A percentile compares a stretch with the other conserved stretches of the same genome.
These are phyloP conservation scores for Colletotrichum orbiculare DNA, from an alignment of 2,329 filamentous ascomycete genomes.

Conservation along the genomic window DNA sequence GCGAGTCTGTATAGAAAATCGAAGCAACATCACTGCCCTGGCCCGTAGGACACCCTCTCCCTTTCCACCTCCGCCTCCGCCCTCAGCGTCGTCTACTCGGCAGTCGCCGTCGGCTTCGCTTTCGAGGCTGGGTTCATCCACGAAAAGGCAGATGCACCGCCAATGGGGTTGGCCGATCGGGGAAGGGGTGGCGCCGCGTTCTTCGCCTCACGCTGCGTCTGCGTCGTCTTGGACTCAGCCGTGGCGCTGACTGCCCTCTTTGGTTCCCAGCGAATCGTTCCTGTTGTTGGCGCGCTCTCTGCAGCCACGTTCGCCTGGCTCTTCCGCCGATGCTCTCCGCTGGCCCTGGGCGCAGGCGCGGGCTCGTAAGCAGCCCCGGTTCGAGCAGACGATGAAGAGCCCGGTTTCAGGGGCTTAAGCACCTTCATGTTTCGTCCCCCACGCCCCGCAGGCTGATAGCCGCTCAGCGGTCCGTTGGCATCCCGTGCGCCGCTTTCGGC, in stretches of 20 bases:
- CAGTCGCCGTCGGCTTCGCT: slow-evolving; percentile 50
- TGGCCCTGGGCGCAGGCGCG: slow-evolving; percentile 55
- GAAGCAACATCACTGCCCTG: slow-evolving; percentile 32
- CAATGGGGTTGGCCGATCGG: slow-evolving; percentile 82
- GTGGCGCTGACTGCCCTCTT: slow-evolving; percentile 60
- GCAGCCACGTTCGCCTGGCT: slow-evolving; percentile 61
- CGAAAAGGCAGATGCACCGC: slow-evolving; percentile 91
- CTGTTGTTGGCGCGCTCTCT: slow-evolving; percentile 61
- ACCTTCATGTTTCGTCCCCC: slow-evolving; percentile 85
- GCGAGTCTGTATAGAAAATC: slow-evolving; percentile 27
- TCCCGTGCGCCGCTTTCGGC: slow-evolving; percentile 66
- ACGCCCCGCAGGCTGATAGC: slow-evolving; percentile 76
- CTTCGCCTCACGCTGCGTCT: slow-evolving; percentile 42
- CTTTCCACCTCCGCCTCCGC: slow-evolving; percentile 6
- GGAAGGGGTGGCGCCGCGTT: slow-evolving; percentile 55
- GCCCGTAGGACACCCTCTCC: slow-evolving; percentile 6
- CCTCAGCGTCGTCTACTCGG: slow-evolving; percentile 26
- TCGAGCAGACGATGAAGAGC: slow-evolving; percentile 57
- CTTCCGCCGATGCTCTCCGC: slow-evolving; percentile 64
- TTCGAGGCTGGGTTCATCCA: slow-evolving; percentile 78
- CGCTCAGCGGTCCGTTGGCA: slow-evolving; percentile 64
- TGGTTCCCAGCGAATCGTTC: slow-evolving; percentile 61
- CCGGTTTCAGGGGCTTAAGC: slow-evolving; percentile 79
- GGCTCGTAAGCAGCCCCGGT: slow-evolving; percentile 66
- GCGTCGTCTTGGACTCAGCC: slow-evolving; percentile 41